phyloP scores from a whole-genome alignment of 2,329 filamentous ascomycete species.

The Xylariaceae sp. region DNA sequence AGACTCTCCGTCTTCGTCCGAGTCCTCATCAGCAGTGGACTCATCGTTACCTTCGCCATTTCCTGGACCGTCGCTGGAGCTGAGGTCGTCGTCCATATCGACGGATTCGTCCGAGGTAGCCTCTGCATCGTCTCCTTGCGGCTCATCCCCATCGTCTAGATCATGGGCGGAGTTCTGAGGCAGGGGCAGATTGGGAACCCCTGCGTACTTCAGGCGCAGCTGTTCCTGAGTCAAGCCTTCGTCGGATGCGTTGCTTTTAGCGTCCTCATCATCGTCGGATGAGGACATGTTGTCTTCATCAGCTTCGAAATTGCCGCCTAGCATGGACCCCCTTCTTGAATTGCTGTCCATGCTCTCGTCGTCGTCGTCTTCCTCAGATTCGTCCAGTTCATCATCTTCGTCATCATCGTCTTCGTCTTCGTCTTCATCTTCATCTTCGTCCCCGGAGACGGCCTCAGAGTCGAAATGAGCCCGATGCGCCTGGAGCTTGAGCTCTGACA shows the following conservation, averaged over 20 bases:
- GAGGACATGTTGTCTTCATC: conserved; percentile 56
- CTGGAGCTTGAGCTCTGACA: conserved; percentile 61
- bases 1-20: conserved; percentile 35
- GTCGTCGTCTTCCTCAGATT: conserved; percentile 41
- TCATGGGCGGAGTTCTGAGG: conserved; percentile 13
- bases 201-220: conserved; percentile 59
- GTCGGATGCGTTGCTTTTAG: conserved; percentile 44
- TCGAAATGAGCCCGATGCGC: conserved; percentile 49
- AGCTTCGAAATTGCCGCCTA: conserved; percentile 24
- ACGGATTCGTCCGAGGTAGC: conserved; percentile 58
- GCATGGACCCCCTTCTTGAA: conserved; percentile 27
- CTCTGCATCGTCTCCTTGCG: conserved; percentile 25
- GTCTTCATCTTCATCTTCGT: conserved; percentile 28
- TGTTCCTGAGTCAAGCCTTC: conserved; percentile 63
- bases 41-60: conserved; percentile 31
- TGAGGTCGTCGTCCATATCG: conserved; percentile 61
- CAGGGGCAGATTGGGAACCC: conserved; percentile 44
- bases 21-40: conserved; percentile 36
- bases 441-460: conserved; percentile 40
- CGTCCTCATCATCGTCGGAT: conserved; percentile 54
- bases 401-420: conserved; percentile 37
- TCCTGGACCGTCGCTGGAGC: conserved; percentile 44
- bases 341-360: conserved; percentile 34
- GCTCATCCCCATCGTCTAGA: conserved; percentile 10
- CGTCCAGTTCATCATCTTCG: conserved; percentile 21